A percentile compares a stretch with the other conserved stretches of the same genome.
phyloP scores from a whole-genome alignment of 176 grass and related monocot species.

The Oryza punctata region DNA sequence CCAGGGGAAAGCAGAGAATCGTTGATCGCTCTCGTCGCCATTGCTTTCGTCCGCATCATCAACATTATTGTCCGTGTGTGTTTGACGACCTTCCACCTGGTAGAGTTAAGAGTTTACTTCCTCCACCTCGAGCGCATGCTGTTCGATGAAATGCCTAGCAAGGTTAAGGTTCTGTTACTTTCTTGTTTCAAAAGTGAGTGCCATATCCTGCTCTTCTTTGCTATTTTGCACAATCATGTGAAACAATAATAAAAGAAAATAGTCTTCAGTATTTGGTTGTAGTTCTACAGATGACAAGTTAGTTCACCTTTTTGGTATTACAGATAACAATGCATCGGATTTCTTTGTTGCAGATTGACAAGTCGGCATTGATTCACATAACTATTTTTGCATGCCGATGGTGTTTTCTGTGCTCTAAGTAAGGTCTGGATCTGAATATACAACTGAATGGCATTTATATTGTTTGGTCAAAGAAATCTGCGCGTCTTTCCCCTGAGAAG shows the following conservation, averaged over 20 bases:
- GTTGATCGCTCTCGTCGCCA: too few species aligned
- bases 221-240: background rate
- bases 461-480: constrained; percentile 4
- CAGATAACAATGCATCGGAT: background rate
- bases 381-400: background rate
- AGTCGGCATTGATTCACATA: background rate
- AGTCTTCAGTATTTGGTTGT: background rate
- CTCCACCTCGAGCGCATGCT: background rate
- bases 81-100: background rate
- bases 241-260: background rate
- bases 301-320: background rate
- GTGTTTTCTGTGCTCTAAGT: background rate
- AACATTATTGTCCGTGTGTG: too few species aligned
- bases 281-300: background rate
- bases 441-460: background rate
- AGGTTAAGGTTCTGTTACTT: background rate
- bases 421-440: background rate
- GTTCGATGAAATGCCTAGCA: constrained; percentile 20
- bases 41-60: background rate
- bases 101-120: background rate
- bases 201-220: background rate
- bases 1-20: background rate
- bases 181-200: background rate
- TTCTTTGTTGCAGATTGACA: background rate
- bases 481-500: background rate